Evolutionary conservation across 1,284 basidiomycete species (phyloP).

Genomic region (Coniophora puteana): DNA sequence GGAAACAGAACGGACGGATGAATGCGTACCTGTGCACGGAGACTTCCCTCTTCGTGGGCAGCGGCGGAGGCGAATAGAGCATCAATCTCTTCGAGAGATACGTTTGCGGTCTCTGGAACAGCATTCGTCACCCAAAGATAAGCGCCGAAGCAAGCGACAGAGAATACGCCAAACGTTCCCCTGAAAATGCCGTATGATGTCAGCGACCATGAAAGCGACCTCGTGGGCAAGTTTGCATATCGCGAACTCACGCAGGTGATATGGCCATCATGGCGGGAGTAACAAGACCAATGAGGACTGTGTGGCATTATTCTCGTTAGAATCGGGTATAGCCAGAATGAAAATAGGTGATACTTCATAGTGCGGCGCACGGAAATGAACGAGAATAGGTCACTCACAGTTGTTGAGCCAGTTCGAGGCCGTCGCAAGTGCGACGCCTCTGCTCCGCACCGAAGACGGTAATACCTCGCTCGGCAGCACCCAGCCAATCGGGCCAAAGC

Average conservation of each 20-base stretch:
- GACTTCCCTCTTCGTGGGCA: conserved; percentile 51
- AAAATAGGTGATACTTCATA: no score
- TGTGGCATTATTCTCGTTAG: neutral
- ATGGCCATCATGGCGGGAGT: conserved; percentile 69
- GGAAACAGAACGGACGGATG: no score
- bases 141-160: conserved; percentile 57
- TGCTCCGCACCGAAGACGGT: conserved; percentile 80
- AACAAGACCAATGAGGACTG: conserved; percentile 77
- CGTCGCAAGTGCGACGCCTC: conserved; percentile 82
- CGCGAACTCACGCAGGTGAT: conserved; percentile 50
- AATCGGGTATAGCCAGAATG: no score
- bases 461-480: conserved; percentile 82
- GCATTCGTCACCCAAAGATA: conserved; percentile 65
- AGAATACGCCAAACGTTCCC: conserved; percentile 66
- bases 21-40: conserved; percentile 40
- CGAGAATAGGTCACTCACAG: conserved; percentile 40
- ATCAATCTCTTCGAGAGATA: conserved; percentile 78
- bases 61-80: conserved; percentile 56
- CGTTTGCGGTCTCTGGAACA: conserved; percentile 75
- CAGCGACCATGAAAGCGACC: conserved; percentile 2
- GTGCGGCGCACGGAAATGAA: conserved; percentile 2
- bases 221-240: no score
- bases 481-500: conserved; percentile 86
- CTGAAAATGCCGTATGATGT: conserved; percentile 27
- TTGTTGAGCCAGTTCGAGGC: conserved; percentile 84